Conservation (phyloP, 2,329 filamentous ascomycete species). For the Pseudogymnoascus sp. region DNA sequence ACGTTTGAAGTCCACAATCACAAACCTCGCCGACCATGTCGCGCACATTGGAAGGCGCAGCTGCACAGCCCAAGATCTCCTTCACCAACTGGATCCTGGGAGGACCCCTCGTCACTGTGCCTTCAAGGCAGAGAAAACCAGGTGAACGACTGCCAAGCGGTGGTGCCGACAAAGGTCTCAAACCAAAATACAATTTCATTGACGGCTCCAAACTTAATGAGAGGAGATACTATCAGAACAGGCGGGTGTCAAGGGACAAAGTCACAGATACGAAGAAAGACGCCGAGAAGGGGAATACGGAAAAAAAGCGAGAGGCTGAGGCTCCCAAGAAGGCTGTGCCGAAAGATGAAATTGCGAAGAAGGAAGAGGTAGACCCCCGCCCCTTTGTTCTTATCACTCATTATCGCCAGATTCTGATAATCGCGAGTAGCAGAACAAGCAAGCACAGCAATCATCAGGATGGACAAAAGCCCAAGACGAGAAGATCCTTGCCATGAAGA, state of each 20-base stretch:
- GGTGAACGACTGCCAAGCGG: background rate
- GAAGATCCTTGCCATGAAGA: constrained; percentile 22
- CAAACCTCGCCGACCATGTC: background rate
- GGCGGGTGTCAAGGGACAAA: background rate
- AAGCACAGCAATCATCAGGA: background rate
- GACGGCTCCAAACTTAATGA: background rate
- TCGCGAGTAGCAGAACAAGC: background rate
- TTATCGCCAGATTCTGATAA: background rate
- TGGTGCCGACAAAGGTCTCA: background rate
- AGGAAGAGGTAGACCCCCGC: background rate
- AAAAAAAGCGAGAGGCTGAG: constrained; percentile 1
- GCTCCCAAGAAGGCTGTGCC: background rate
- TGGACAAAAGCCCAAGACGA: constrained; percentile 20
- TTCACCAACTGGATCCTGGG: constrained; percentile 26
- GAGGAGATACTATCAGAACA: background rate
- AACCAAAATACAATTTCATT: background rate
- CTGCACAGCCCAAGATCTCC: constrained; percentile 15
- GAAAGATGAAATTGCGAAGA: constrained; percentile 5
- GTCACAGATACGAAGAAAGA: background rate
- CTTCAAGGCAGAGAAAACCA: background rate
- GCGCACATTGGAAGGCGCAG: background rate
- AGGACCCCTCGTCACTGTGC: constrained; percentile 17
- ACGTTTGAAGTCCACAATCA: background rate
- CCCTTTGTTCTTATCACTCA: background rate
- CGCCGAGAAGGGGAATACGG: constrained; percentile 2